Evolutionary conservation across 2,329 filamentous ascomycete species (phyloP).

Genomic region (Fusarium circinatum): DNA sequence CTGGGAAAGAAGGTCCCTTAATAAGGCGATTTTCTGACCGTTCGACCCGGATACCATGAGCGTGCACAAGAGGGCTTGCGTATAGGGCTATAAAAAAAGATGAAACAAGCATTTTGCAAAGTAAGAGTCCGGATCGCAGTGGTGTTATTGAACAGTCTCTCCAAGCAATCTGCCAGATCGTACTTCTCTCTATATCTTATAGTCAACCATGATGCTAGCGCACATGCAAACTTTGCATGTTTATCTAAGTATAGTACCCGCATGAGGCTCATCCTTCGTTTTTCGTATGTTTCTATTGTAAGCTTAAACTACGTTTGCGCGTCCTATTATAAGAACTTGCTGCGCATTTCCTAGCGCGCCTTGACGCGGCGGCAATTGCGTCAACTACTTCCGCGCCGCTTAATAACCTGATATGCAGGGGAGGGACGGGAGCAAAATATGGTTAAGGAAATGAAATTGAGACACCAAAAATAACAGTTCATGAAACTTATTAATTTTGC

Average conservation of each 20-base stretch:
- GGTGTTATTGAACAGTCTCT: not conserved
- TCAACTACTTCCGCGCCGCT: not conserved
- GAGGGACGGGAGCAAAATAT: too few species aligned
- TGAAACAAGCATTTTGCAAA: not conserved
- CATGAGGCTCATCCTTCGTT: not conserved
- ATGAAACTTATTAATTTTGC: fast-evolving
- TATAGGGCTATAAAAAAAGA: not conserved
- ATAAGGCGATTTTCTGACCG: not conserved
- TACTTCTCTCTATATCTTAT: not conserved
- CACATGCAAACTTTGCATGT: not conserved
- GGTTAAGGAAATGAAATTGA: fast-evolving
- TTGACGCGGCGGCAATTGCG: not conserved
- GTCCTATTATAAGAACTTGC: not conserved
- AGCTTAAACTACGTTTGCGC: not conserved
- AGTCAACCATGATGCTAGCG: fast-evolving
- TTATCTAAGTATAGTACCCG: not conserved
- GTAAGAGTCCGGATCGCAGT: fast-evolving
- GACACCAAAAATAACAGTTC: not conserved
- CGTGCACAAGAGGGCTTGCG: not conserved
- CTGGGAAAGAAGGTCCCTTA: not conserved
- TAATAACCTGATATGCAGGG: not conserved
- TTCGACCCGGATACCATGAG: not conserved
- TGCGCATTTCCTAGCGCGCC: not conserved
- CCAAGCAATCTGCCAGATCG: too few species aligned
- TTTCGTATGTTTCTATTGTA: not conserved